These are phyloP conservation scores for Colletotrichum neosansevieriae DNA, from an alignment of 2,329 filamentous ascomycete genomes.

Conservation along the genomic window DNA sequence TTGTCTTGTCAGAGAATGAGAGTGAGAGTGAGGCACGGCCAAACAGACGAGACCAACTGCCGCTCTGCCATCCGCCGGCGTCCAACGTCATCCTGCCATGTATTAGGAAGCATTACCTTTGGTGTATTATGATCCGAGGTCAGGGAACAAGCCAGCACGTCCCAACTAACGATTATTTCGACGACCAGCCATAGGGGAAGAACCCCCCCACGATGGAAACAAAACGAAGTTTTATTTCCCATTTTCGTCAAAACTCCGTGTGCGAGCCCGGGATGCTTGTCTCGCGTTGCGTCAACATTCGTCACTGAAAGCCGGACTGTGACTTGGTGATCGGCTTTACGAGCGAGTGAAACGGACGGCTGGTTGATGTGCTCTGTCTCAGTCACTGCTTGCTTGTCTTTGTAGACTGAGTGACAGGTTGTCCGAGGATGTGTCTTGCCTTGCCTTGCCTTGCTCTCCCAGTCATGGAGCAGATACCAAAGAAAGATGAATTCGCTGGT, in stretches of 20 bases:
- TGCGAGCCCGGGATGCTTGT: slow-evolving; percentile 19
- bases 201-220: no score
- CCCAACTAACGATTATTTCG: slow-evolving; percentile 16
- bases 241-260: background rate
- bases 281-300: slow-evolving; percentile 30
- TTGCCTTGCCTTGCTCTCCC: background rate
- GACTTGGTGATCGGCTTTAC: no score
- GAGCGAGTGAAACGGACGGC: no score
- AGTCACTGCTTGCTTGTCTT: background rate
- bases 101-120: slow-evolving; percentile 13
- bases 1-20: background rate
- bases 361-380: background rate
- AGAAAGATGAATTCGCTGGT: background rate
- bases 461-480: background rate
- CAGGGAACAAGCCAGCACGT: slow-evolving; percentile 32
- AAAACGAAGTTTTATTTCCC: slow-evolving; percentile 14
- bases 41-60: slow-evolving; percentile 14
- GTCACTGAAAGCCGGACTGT: slow-evolving; percentile 12
- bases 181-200: background rate
- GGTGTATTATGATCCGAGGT: slow-evolving; percentile 21
- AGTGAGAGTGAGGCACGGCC: slow-evolving; percentile 2
- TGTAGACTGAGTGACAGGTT: background rate
- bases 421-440: slow-evolving; percentile 5
- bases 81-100: slow-evolving; percentile 37
- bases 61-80: slow-evolving; percentile 11